Evolutionary conservation across 2,329 filamentous ascomycete species (phyloP).

Genomic region (Sclerotinia minor): DNA sequence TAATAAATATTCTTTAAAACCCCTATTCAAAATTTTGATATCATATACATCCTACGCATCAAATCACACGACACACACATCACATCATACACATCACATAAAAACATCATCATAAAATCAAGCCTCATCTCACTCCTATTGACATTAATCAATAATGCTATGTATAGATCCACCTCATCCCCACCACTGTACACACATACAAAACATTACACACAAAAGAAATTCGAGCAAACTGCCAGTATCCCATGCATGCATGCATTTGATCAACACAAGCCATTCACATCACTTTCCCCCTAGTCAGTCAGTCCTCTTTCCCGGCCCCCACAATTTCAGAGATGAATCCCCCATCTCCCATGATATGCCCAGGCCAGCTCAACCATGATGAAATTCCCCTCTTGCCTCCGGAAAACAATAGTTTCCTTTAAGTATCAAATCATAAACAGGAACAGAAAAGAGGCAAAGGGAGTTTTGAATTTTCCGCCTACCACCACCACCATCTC

Average conservation of each 20-base stretch:
- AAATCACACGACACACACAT: too few species aligned
- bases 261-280: not conserved
- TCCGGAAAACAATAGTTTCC: not conserved
- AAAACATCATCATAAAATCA: not conserved
- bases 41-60: not conserved
- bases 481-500: slow-evolving; percentile 9
- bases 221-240: not conserved
- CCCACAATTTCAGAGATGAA: not conserved
- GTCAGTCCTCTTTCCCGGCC: not conserved
- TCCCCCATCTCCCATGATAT: slow-evolving; percentile 3
- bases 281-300: not conserved
- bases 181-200: slow-evolving; percentile 1
- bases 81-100: not conserved
- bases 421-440: slow-evolving; percentile 13
- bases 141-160: not conserved
- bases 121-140: not conserved
- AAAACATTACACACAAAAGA: not conserved
- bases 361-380: not conserved
- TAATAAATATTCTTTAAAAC: not conserved
- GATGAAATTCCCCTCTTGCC: not conserved
- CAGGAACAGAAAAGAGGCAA: slow-evolving; percentile 7
- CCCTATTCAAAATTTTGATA: not conserved
- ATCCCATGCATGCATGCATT: not conserved
- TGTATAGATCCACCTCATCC: not conserved
- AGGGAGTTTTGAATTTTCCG: not conserved